phyloP scores from a whole-genome alignment of 1,139 yeast genomes.

The Candida glucosophila region DNA sequence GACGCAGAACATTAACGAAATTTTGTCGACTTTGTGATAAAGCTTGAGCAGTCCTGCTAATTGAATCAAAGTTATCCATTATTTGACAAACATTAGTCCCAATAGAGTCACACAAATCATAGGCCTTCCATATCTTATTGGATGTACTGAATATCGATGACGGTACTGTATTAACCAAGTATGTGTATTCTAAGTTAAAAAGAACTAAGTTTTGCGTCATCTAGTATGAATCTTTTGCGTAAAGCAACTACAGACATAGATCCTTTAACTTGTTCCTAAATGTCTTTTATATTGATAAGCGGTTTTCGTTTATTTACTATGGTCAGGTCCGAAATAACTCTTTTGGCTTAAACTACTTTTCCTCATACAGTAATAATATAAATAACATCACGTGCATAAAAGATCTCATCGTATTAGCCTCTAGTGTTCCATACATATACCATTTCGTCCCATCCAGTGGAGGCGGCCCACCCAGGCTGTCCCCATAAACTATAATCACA shows the following conservation, averaged over 20 bases:
- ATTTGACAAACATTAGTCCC: slow-evolving; percentile 6
- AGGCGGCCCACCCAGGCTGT: slow-evolving; percentile 88
- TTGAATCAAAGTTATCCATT: slow-evolving; percentile 21
- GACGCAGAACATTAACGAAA: too few species aligned
- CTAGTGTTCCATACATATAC: slow-evolving; percentile 81
- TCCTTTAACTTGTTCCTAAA: too few species aligned
- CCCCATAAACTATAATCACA: slow-evolving; percentile 98
- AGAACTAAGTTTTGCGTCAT: slow-evolving; percentile 11
- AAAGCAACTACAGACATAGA: too few species aligned
- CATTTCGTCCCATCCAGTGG: slow-evolving; percentile 97
- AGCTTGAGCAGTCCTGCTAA: slow-evolving; percentile 1
- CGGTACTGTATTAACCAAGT: slow-evolving; percentile 20
- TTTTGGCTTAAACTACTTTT: too few species aligned
- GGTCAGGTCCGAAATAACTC: too few species aligned
- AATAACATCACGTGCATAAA: too few species aligned
- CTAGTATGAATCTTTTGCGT: too few species aligned
- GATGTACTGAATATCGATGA: slow-evolving; percentile 21
- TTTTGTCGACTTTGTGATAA: too few species aligned
- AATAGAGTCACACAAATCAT: too few species aligned
- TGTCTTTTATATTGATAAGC: too few species aligned
- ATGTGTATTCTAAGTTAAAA: slow-evolving; percentile 31
- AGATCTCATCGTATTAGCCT: slow-evolving; percentile 13
- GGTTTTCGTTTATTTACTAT: too few species aligned
- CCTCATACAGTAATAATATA: too few species aligned
- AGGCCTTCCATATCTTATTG: slow-evolving; percentile 29